Evolutionary conservation across 352 stramenopile genomes (phyloP).

Genomic region (Phytophthora pisi): DNA sequence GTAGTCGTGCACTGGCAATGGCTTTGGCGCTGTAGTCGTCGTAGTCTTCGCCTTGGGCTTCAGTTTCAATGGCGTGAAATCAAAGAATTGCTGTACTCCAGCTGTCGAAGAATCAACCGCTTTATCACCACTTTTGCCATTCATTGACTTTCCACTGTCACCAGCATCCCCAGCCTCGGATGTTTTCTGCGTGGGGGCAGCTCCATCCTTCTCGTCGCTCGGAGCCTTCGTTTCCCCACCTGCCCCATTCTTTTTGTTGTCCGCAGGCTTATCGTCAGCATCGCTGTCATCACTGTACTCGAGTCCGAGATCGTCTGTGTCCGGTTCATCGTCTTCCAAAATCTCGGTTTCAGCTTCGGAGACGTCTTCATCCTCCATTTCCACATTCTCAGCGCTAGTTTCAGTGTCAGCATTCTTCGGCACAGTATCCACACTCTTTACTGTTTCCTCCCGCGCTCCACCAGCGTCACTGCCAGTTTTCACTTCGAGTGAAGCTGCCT

Average conservation of each 20-base stretch:
- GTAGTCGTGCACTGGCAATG: conserved; percentile 35
- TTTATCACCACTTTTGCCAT: conserved; percentile 1
- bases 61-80: conserved; percentile 34
- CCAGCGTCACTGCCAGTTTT: background rate
- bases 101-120: conserved; percentile 9
- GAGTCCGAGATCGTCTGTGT: conserved; percentile 42
- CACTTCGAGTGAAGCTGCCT: background rate
- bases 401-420: background rate
- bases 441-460: background rate
- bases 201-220: conserved; percentile 1
- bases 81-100: conserved; percentile 49
- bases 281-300: conserved; percentile 50
- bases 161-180: background rate
- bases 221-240: background rate
- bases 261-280: conserved; percentile 1
- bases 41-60: conserved; percentile 31
- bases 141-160: conserved; percentile 1
- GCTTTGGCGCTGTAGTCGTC: conserved; percentile 26
- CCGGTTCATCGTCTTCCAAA: conserved; percentile 37
- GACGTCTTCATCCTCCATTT: conserved; percentile 31
- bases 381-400: background rate
- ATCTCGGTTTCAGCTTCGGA: conserved; percentile 49
- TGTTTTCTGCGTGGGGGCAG: background rate
- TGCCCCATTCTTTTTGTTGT: background rate
- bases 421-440: conserved; percentile 1